phyloP scores from a whole-genome alignment of 208 protist genomes.

The Kentomonas sorsogonicus region DNA sequence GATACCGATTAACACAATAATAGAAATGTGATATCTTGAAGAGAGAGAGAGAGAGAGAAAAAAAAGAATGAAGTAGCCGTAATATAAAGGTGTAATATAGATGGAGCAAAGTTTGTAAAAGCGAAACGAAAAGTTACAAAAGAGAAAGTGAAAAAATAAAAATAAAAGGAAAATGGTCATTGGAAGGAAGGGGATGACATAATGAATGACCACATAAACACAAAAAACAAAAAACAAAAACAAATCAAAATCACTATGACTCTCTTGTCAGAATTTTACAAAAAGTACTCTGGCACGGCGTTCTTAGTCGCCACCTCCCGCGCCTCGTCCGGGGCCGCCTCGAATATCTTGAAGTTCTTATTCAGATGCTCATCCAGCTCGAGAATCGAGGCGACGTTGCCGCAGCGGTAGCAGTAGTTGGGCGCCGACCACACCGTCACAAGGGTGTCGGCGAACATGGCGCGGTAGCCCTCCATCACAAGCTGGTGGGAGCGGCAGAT shows the following conservation, averaged over 20 bases:
- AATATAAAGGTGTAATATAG: background rate
- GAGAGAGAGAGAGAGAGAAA: background rate
- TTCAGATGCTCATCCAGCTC: conserved; percentile 97
- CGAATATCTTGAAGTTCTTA: conserved; percentile 99
- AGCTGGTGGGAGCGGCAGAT: conserved; percentile 95
- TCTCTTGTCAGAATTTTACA: background rate
- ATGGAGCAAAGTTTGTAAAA: background rate
- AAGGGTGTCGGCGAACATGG: conserved; percentile 92
- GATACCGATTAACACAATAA: background rate
- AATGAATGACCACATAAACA: conserved; percentile 1
- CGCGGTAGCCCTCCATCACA: conserved; percentile 95
- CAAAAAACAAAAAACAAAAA: conserved; percentile 7
- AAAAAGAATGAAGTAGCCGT: background rate
- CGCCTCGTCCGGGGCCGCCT: conserved; percentile 95
- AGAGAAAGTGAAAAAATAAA: conserved; percentile 7
- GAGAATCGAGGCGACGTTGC: conserved; percentile 98
- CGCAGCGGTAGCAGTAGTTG: conserved; percentile 97
- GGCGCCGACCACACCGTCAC: conserved; percentile 96
- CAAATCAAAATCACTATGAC: background rate
- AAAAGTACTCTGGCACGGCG: conserved; percentile 15
- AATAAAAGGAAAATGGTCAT: background rate
- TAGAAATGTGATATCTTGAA: background rate
- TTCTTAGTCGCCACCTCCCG: conserved; percentile 62
- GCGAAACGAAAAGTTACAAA: conserved; percentile 6
- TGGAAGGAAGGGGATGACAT: background rate